Conservation (phyloP, 805 yeast species). For the Candida koratica region DNA sequence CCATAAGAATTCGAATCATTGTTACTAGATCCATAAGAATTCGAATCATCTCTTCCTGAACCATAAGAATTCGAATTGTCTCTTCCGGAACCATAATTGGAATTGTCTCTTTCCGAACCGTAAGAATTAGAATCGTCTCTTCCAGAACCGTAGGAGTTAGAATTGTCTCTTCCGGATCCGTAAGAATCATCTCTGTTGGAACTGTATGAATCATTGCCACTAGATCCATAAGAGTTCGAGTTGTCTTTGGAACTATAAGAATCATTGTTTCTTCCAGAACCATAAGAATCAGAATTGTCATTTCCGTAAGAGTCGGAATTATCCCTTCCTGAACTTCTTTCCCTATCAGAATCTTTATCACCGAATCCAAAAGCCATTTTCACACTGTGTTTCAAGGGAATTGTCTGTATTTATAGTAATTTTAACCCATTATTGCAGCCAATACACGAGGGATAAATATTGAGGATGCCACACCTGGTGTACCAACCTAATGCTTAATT, state of each 20-base stretch:
- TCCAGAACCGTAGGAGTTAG: conserved; percentile 13
- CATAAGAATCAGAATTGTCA: conserved; percentile 17
- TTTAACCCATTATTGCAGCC: conserved; percentile 6
- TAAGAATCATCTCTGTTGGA: conserved; percentile 13
- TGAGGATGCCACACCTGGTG: conserved; percentile 3
- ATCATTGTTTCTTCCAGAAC: conserved; percentile 11
- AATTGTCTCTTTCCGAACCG: conserved; percentile 15
- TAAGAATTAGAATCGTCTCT: conserved; percentile 20
- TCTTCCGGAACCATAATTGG: conserved; percentile 16
- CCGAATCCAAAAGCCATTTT: conserved; percentile 36
- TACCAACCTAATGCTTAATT: conserved; percentile 1
- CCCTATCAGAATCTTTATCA: conserved; percentile 17
- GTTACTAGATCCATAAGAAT: conserved; percentile 18
- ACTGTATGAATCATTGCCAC: conserved; percentile 12
- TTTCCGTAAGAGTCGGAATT: too few relatives aligned
- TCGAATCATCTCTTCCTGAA: conserved; percentile 6
- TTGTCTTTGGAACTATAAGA: conserved; percentile 20
- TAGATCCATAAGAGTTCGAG: conserved; percentile 20
- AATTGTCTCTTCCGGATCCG: conserved; percentile 19
- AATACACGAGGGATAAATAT: conserved; percentile 6
- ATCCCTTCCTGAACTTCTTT: conserved; percentile 4
- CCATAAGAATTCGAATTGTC: conserved; percentile 21
- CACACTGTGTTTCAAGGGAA: background rate
- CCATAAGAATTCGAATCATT: conserved; percentile 11
- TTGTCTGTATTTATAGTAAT: conserved; percentile 2